Conservation (phyloP, 768 basidiomycete species). For the Macrocybe gigantea region DNA sequence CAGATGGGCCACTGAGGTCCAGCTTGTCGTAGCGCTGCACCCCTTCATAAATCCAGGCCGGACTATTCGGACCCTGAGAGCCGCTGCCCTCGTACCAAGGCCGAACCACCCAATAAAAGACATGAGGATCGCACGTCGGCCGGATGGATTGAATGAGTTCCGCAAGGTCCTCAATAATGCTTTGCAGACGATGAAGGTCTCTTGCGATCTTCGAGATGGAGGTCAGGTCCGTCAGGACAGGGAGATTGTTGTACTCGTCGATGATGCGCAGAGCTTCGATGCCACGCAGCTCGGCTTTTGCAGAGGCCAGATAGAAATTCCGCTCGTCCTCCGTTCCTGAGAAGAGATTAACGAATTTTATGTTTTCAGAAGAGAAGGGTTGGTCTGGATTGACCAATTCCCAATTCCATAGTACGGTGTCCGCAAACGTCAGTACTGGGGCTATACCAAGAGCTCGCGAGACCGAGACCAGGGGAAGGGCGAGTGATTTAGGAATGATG, state of each 20-base stretch:
- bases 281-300: slow-evolving; percentile 79
- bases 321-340: slow-evolving; percentile 82
- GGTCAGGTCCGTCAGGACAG: slow-evolving; percentile 56
- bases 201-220: slow-evolving; percentile 62
- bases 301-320: slow-evolving; percentile 84
- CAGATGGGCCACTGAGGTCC: slow-evolving; percentile 82
- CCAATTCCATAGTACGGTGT: slow-evolving; percentile 95
- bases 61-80: slow-evolving; percentile 41
- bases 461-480: slow-evolving; percentile 71
- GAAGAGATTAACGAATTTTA: slow-evolving; percentile 68
- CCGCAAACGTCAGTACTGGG: slow-evolving; percentile 92
- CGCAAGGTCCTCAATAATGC: slow-evolving; percentile 69
- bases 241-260: slow-evolving; percentile 78
- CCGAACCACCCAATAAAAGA: slow-evolving; percentile 85
- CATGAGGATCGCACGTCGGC: slow-evolving; percentile 70
- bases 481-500: slow-evolving; percentile 68
- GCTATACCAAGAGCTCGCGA: slow-evolving; percentile 80
- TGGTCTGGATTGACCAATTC: slow-evolving; percentile 48
- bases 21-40: slow-evolving; percentile 51
- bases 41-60: slow-evolving; percentile 77
- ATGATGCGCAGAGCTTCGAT: slow-evolving; percentile 84
- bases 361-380: slow-evolving; percentile 67
- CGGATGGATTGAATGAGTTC: slow-evolving; percentile 65
- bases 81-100: slow-evolving; percentile 92
- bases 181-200: slow-evolving; percentile 64